These are phyloP conservation scores for Exophiala phaeomuriformis DNA, from an alignment of 2,329 filamentous ascomycete genomes.

Conservation along the genomic window DNA sequence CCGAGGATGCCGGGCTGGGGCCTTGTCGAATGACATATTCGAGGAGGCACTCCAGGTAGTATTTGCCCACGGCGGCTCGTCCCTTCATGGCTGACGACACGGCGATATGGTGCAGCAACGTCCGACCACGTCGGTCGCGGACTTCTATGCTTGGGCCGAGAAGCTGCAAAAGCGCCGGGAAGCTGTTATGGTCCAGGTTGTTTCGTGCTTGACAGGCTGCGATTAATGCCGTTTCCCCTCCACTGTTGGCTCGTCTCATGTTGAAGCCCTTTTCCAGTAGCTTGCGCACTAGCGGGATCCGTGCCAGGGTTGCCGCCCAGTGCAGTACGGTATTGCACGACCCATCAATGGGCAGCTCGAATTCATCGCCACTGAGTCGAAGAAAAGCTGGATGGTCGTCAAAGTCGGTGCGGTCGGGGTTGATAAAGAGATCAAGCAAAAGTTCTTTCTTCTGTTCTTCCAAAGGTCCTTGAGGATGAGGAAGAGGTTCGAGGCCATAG, in stretches of 20 bases:
- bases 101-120: slow-evolving; percentile 91
- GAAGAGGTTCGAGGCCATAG: slow-evolving; percentile 39
- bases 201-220: slow-evolving; percentile 90
- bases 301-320: slow-evolving; percentile 89
- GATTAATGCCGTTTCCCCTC: slow-evolving; percentile 88
- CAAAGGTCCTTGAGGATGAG: slow-evolving; percentile 52
- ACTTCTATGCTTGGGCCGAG: slow-evolving; percentile 86
- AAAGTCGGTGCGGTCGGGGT: slow-evolving; percentile 62
- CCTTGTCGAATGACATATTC: slow-evolving; percentile 91
- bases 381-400: slow-evolving; percentile 69
- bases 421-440: slow-evolving; percentile 75
- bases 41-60: slow-evolving; percentile 88
- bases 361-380: slow-evolving; percentile 66
- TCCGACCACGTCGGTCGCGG: slow-evolving; percentile 79
- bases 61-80: slow-evolving; percentile 81
- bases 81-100: slow-evolving; percentile 94
- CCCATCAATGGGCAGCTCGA: slow-evolving; percentile 86
- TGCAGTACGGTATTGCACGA: slow-evolving; percentile 82
- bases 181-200: slow-evolving; percentile 82
- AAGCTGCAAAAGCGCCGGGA: slow-evolving; percentile 82
- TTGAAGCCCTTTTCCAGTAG: slow-evolving; percentile 79
- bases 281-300: slow-evolving; percentile 71
- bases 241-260: slow-evolving; percentile 78
- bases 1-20: slow-evolving; percentile 46
- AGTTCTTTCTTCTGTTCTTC: slow-evolving; percentile 73